Evolutionary conservation across 148 eudicot species (phyloP).

Genomic region (Hydrangea macrophylla): DNA sequence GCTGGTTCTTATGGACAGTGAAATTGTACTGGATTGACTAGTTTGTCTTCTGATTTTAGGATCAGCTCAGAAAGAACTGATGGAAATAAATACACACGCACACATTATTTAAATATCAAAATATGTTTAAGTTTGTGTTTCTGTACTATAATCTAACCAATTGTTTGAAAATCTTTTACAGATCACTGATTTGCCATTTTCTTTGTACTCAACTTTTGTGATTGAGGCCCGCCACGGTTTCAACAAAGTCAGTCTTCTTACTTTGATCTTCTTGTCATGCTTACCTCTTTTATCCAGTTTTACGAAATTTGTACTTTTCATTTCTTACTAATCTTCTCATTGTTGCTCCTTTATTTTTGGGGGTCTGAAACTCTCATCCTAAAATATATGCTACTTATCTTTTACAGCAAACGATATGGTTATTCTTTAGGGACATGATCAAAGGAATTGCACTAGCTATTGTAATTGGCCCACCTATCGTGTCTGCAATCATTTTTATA

Average conservation of each 20-base stretch:
- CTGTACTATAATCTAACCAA: background rate
- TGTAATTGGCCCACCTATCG: constrained; percentile 80
- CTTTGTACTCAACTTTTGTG: constrained; percentile 78
- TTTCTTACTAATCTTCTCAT: background rate
- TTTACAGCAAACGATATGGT: constrained; percentile 79
- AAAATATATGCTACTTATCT: background rate
- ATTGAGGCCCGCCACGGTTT: constrained; percentile 92
- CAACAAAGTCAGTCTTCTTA: constrained; percentile 48
- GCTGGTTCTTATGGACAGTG: background rate
- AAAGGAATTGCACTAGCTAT: constrained; percentile 54
- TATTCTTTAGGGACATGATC: constrained; percentile 73
- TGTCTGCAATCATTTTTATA: constrained; percentile 68
- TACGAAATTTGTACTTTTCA: too few species aligned
- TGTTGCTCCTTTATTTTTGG: background rate
- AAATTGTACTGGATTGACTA: background rate
- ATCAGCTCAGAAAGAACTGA: background rate
- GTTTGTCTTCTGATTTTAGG: background rate
- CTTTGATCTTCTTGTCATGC: background rate
- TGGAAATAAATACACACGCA: background rate
- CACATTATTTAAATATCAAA: background rate
- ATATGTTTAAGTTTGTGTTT: background rate
- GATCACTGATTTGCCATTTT: constrained; percentile 84
- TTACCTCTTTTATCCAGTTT: background rate
- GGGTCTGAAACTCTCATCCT: background rate
- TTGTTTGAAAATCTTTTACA: constrained; percentile 24